phyloP scores from a whole-genome alignment of 345 rosid species.

The Aquilaria yunnanensis region DNA sequence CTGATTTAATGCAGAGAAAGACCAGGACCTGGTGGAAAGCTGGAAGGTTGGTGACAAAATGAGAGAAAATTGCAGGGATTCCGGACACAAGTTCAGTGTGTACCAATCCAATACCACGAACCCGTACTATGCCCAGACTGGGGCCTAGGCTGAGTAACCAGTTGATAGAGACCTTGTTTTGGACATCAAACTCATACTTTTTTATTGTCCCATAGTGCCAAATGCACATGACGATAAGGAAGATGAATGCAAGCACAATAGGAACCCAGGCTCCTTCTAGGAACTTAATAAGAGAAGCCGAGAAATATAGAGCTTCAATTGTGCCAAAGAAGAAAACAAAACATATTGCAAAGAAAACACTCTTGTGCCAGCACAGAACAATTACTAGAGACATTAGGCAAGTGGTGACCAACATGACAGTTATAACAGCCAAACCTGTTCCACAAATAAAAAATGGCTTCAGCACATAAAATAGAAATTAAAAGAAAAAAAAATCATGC shows the following conservation, averaged over 20 bases:
- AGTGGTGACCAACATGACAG: slow-evolving; percentile 97
- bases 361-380: slow-evolving; percentile 91
- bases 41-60: slow-evolving; percentile 93
- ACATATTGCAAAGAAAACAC: slow-evolving; percentile 52
- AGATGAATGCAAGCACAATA: slow-evolving; percentile 67
- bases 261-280: slow-evolving; percentile 99
- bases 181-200: slow-evolving; percentile 80
- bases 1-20: slow-evolving; percentile 92
- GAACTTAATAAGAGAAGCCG: slow-evolving; percentile 90
- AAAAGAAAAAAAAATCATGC: not conserved
- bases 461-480: not conserved
- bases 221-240: slow-evolving; percentile 70
- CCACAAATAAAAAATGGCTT: slow-evolving; percentile 1
- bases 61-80: slow-evolving; percentile 95
- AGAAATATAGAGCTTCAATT: slow-evolving; percentile 87
- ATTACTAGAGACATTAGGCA: slow-evolving; percentile 95
- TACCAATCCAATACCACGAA: slow-evolving; percentile 79
- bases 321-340: slow-evolving; percentile 80
- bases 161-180: slow-evolving; percentile 88
- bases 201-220: slow-evolving; percentile 92
- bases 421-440: slow-evolving; percentile 96
- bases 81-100: slow-evolving; percentile 96
- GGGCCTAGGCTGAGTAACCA: slow-evolving; percentile 87
- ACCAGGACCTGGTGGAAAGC: slow-evolving; percentile 94
- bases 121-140: slow-evolving; percentile 82